These are phyloP conservation scores for Heracleum sosnowskyi DNA, from an alignment of 129 eudicot genomes.

Conservation along the genomic window DNA sequence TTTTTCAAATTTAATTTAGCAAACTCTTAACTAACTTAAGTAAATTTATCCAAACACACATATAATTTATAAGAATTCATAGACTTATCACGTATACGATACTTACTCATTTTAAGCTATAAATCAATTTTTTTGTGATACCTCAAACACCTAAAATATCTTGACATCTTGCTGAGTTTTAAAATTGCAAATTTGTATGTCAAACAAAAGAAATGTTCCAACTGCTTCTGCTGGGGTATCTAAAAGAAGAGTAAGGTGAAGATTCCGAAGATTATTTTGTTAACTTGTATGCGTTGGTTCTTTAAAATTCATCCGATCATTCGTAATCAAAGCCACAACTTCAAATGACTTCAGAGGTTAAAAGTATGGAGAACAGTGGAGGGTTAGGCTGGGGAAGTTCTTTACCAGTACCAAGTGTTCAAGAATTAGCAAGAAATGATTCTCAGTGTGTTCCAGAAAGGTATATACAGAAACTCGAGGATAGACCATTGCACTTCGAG, in stretches of 20 bases:
- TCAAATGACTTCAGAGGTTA: neutral
- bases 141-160: no score
- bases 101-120: no score
- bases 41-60: no score
- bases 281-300: neutral
- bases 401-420: constrained; percentile 28
- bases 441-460: constrained; percentile 21
- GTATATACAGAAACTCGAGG: constrained; percentile 15
- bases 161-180: neutral
- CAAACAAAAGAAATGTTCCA: constrained; percentile 1
- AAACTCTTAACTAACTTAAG: no score
- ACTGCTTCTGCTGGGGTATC: neutral
- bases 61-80: no score
- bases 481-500: constrained; percentile 12
- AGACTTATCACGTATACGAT: no score
- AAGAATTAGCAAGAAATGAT: constrained; percentile 21
- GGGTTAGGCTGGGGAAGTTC: constrained; percentile 24
- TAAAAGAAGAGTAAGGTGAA: neutral
- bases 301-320: neutral
- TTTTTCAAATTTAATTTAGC: no score
- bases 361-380: constrained; percentile 8
- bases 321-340: neutral
- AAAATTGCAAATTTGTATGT: neutral
- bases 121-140: no score
- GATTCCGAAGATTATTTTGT: neutral